Evolutionary conservation across 257 asterid species (phyloP), one percentile per base, ranked within the genome.

Genomic region (Coffea canephora): DNA sequence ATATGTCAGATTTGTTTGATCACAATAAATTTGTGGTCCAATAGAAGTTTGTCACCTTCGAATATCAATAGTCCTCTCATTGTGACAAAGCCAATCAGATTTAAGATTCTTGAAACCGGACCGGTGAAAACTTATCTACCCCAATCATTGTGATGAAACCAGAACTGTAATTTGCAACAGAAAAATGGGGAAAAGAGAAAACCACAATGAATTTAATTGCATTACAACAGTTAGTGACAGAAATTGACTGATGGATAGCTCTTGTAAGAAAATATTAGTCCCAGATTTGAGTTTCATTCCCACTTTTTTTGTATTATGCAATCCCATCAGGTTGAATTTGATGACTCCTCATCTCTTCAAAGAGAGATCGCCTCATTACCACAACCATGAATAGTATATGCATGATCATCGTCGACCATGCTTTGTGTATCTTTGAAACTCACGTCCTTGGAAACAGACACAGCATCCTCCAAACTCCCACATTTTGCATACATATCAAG

Each of bases 401-500:
- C 89, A 84, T 82, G 45, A 86, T 86, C 88, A 84, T 79, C 13
- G 86, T 54, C 54, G 87, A 82, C 86, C 88, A 86, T 69, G 86
- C 86, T 66, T 66, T 77, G 81, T 73, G 84, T 77, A 78, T 86
- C 89, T 71, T 50, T 86, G 34, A 50, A 64, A 78, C 10, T 66
- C 89, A 84, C 79, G 64, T 80, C 64, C 39, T 71, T 65, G 5
- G 82, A 86, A 67, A 82, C 86, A 69, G 77, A 79, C 52, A 86
- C 74, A 7, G 88, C 86, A 79, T 82, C 80, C 43, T 75, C 64
- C 80, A 84, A 82, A 82, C 89, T 86, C 80, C 88, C 89, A 74
- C 87, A 84, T 73, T 86, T 86, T 27, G 89, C 87, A 77, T 84
- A 86, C 89, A 86, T 86, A 74, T 86, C 89, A 59, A 86, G 74